Conservation (phyloP, 257 asterid species). For the Fraxinus quadrangulata region DNA sequence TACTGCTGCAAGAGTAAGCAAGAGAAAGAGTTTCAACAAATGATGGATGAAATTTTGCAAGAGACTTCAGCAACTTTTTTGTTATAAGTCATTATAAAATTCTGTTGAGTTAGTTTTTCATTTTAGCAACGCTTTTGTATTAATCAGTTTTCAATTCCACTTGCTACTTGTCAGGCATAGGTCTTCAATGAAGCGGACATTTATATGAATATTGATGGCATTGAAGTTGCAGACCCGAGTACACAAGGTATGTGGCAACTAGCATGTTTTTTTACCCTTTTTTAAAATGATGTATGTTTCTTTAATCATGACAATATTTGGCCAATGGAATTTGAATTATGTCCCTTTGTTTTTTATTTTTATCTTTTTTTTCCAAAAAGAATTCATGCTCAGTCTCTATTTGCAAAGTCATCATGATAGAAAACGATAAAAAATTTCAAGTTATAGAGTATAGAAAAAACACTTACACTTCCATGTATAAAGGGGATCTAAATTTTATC, state of each 20-base stretch:
- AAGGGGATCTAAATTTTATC: conserved; percentile 25
- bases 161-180: background rate
- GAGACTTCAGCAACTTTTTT: background rate
- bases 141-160: background rate
- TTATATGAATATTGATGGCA: background rate
- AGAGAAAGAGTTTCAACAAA: background rate
- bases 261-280: background rate
- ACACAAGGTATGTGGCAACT: background rate
- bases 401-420: conserved; percentile 11
- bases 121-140: background rate
- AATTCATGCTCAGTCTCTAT: conserved; percentile 11
- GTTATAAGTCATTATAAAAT: background rate
- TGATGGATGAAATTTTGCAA: background rate
- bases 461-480: conserved; percentile 6
- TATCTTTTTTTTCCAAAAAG: background rate
- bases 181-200: background rate
- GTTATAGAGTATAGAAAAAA: conserved; percentile 15
- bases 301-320: background rate
- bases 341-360: background rate
- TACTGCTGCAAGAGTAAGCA: background rate
- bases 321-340: background rate
- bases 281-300: too few relatives aligned
- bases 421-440: conserved; percentile 7
- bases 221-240: background rate
- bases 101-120: background rate